Conservation (phyloP, 2,329 filamentous ascomycete genomes). For the Ascocoryne sarcoides region DNA sequence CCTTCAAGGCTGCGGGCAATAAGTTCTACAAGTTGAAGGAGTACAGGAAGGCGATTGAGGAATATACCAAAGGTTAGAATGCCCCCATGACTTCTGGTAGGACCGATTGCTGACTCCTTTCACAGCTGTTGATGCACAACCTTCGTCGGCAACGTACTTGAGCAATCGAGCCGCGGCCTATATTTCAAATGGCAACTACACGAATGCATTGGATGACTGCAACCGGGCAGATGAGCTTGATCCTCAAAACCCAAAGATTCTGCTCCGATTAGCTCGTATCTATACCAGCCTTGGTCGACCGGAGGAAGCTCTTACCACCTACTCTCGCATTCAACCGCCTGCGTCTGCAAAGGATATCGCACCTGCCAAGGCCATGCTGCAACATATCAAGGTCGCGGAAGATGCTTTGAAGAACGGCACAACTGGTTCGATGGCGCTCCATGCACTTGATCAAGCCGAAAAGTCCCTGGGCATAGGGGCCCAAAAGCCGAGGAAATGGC, state of each 20-base stretch:
- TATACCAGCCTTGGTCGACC: conserved; percentile 82
- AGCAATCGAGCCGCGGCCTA: conserved; percentile 92
- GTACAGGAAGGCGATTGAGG: conserved; percentile 76
- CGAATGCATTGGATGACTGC: conserved; percentile 79
- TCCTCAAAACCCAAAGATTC: conserved; percentile 76
- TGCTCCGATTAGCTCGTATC: conserved; percentile 80
- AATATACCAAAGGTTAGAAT: conserved; percentile 81
- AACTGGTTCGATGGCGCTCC: conserved; percentile 82
- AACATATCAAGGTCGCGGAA: conserved; percentile 72
- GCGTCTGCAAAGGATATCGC: conserved; percentile 80
- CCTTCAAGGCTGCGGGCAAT: conserved; percentile 88
- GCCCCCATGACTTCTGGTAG: background rate
- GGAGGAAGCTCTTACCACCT: conserved; percentile 76
- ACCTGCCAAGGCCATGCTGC: conserved; percentile 74
- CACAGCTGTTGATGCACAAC: conserved; percentile 81
- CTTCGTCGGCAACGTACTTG: conserved; percentile 78
- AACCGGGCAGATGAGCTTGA: conserved; percentile 74
- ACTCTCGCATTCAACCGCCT: conserved; percentile 68
- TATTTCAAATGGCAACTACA: conserved; percentile 77
- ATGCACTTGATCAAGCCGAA: conserved; percentile 86
- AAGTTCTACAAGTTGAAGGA: conserved; percentile 95
- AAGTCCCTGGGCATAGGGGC: conserved; percentile 68
- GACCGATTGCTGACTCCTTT: conserved; percentile 6
- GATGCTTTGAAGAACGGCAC: conserved; percentile 66
- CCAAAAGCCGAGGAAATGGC: conserved; percentile 83